Conservation (phyloP, 139 green algal species). For the Zygnema circumcarinatum region DNA sequence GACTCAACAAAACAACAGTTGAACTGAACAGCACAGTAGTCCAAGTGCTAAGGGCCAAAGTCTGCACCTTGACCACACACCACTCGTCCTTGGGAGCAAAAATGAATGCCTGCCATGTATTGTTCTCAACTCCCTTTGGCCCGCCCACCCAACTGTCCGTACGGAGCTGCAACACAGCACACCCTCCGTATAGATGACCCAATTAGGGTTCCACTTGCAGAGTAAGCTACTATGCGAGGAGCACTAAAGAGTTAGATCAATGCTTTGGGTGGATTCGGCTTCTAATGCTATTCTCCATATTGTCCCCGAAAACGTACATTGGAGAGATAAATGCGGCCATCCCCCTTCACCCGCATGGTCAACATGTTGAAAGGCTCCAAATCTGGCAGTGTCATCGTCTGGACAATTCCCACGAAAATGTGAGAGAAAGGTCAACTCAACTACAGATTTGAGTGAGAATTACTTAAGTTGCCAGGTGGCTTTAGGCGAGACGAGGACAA, state of each 20-base stretch:
- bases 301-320: slow-evolving; percentile 40
- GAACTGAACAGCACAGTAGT: not conserved
- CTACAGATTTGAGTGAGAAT: no score
- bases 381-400: not conserved
- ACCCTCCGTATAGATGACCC: no score
- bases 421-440: no score
- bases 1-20: not conserved
- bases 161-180: slow-evolving; percentile 23
- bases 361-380: slow-evolving; percentile 47
- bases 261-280: no score
- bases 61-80: slow-evolving; percentile 31
- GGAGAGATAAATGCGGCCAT: slow-evolving; percentile 44
- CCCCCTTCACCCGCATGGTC: slow-evolving; percentile 25
- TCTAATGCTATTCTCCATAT: no score
- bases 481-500: no score
- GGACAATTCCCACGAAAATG: no score
- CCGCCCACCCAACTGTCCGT: slow-evolving; percentile 38
- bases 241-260: no score
- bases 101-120: slow-evolving; percentile 55
- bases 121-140: slow-evolving; percentile 28
- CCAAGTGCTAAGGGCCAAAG: not conserved
- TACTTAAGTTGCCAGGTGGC: no score
- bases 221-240: no score
- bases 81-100: slow-evolving; percentile 18
- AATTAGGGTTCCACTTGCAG: no score